Evolutionary conservation across 2,329 filamentous ascomycete genomes (phyloP), one percentile per base, ranked within the genome.

Genomic region (Talaromyces funiculosus): DNA sequence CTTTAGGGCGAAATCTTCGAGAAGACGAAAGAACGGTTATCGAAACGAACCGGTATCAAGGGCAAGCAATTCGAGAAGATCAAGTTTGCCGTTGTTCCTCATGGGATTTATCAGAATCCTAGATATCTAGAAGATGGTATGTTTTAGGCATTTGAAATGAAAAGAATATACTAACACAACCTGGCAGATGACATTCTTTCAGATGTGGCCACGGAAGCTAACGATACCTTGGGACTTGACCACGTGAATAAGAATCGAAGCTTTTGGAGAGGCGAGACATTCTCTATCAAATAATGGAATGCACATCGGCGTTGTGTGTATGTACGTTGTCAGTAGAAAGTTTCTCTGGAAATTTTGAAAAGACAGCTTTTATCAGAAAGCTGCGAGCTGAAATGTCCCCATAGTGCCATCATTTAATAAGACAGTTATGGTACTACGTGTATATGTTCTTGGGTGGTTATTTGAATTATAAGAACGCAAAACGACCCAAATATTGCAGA

Each of bases 21-120:
- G 61, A 90, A 97, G 35, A 97, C 92, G 45, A 97, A 93, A 79
- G 91, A 96, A 77, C 86, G 94, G n/a, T 80, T 99, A 3, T 92
- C 94, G 67, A 93, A 92, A 75, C 84, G 93, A 62, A 96, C 90
- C 0, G 92, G 92, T 26, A 87, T 99, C 77, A 97, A 97, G 77
- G 95, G 94, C 74, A 99, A 99, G 81, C 91, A 91, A 66, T 92
- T 99, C 67, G 93, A 99, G 75, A 97, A 97, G 81, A 94, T 99
- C 75, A 97, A 95, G 76, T 97, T 99, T 79, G 90, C 92, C 6
- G 77, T 96, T 33, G 84, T 97, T 56, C 81, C 86, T 73, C 82
- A 89, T 72, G 67, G 77, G 67, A 82, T 85, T 56, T 95, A 90
- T 75, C 86, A 89, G 40, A 91, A 89, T 70, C 89, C 92, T 26